Evolutionary conservation across 1,139 yeast species (phyloP).

Genomic region (Hyphopichia khmerensis): DNA sequence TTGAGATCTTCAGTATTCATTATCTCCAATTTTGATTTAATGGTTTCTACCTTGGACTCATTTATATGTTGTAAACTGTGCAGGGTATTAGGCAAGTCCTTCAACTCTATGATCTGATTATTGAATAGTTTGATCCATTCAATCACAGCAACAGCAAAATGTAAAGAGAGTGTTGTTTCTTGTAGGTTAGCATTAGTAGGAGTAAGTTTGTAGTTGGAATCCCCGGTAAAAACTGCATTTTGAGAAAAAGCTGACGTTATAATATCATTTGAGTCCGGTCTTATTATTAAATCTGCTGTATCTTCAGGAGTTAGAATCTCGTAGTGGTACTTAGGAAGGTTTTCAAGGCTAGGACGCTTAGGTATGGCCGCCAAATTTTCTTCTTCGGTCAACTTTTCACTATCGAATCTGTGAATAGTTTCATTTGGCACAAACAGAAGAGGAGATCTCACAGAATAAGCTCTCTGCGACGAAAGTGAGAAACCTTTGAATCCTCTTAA

Average conservation of each 20-base stretch:
- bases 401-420: slow-evolving; percentile 28
- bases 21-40: neutral
- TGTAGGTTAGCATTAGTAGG: slow-evolving; percentile 15
- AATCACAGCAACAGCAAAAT: slow-evolving; percentile 27
- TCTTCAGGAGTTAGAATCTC: slow-evolving; percentile 37
- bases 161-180: slow-evolving; percentile 18
- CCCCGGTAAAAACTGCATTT: slow-evolving; percentile 32
- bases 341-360: slow-evolving; percentile 18
- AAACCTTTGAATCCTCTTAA: neutral
- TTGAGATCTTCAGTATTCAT: slow-evolving; percentile 4
- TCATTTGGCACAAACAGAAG: slow-evolving; percentile 37
- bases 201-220: slow-evolving; percentile 18
- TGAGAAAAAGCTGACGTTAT: neutral
- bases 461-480: neutral
- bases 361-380: slow-evolving; percentile 38
- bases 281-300: slow-evolving; percentile 32
- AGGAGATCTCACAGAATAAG: slow-evolving; percentile 8
- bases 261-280: slow-evolving; percentile 27
- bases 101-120: slow-evolving; percentile 16
- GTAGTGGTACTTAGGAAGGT: slow-evolving; percentile 21
- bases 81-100: slow-evolving; percentile 11
- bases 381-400: slow-evolving; percentile 30
- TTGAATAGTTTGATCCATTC: slow-evolving; percentile 34
- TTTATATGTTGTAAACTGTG: neutral
- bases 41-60: neutral